Evolutionary conservation across 2,329 filamentous ascomycete species (phyloP), one percentile per base, ranked within the genome.

Genomic region (Talaromyces sp.): DNA sequence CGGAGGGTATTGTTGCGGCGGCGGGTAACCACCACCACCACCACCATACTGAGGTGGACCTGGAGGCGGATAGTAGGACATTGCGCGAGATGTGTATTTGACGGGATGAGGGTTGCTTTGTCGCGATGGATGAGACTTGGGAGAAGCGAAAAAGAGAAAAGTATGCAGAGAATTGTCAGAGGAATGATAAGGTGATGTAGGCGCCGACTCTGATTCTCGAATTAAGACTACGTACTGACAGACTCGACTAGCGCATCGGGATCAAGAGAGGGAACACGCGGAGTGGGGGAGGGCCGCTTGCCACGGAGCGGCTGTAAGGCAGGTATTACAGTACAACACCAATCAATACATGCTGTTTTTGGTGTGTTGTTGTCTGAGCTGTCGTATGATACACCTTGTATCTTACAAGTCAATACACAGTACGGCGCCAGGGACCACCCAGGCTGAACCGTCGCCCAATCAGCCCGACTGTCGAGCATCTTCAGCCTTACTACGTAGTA

Each of bases 11-110:
- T 74, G 71, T 67, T 73, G 76, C 60, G 70, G 78, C 67, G 81
- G 85, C 81, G 82, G 81, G 69, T 84, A 84, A 66, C 82, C 82
- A 55, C 58, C 64, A 50, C 62, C 64, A 50, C 62, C 62, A 66
- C 82, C 82, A 54, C 61, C 64, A 37, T 65, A 65, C 61, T 65
- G 64, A 71, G 81, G 79, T 67, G 83, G 80, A 61, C 82, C 82
- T 72, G 80, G 77, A 70, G 82, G 81, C 67, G 84, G 84, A 73
- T 87, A 88, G 71, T 84, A 86, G 67, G 86, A 87, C 86, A 88
- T 89, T 62, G 68, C 69, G 55, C 40, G 55, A 42, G 33, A 65
- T 33, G 40, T 56, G 59, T 60, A 25, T 28, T 25, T 21, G 7
- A 31, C 11, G 9, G 18, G 7, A 6, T 23, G 21, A 6, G 5